Evolutionary conservation across 2,329 filamentous ascomycete genomes (phyloP), one percentile per base, ranked within the genome.

Genomic region (Aspergillus pseudoterreus): DNA sequence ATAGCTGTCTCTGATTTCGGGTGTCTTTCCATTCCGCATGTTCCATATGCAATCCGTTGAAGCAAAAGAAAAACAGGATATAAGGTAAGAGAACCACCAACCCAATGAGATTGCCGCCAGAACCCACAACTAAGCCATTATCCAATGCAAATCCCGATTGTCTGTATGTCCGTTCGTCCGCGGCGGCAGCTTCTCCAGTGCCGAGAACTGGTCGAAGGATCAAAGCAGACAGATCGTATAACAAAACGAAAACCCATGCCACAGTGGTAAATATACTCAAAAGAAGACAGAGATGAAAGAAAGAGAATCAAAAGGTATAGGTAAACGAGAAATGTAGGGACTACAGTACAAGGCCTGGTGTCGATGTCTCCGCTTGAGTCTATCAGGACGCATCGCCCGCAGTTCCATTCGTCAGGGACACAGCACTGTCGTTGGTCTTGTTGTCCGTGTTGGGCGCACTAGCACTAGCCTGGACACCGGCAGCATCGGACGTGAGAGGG

Each of bases 361-460:
- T 15, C 15, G 44, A 38, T 19, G 15, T 22, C 12, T 19, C 9
- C 22, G 14, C 27, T 30, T 30, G 8, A 2, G 27, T 53, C 52
- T n/a, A 55, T 61, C 55, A 59, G 54, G 56, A 59, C 33, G 80
- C 69, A 76, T 86, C 61, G 78, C 80, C 56, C 71, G 75, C 57
- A 75, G 79, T 71, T 78, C 85, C 84, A 81, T 88, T 77, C 27
- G 71, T 58, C 65, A 74, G 41, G 73, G 74, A 19, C 66, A 66
- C 32, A 69, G 68, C 38, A 55, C 54, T 47, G 75, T 63, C 43
- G 74, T 72, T 50, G 71, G 58, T 49, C 49, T 66, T 62, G 19
- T 48, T 57, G 30, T 55, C 54, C 4, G 60, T 50, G 44, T 56
- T 55, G n/a, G 52, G 47, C 24, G 50, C 33, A 11, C 47, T 49